Percentiles rank a stretch among this genome's conserved stretches.
phyloP scores from a whole-genome alignment of 495 filamentous ascomycete species.

The Penicillium argentinense region DNA sequence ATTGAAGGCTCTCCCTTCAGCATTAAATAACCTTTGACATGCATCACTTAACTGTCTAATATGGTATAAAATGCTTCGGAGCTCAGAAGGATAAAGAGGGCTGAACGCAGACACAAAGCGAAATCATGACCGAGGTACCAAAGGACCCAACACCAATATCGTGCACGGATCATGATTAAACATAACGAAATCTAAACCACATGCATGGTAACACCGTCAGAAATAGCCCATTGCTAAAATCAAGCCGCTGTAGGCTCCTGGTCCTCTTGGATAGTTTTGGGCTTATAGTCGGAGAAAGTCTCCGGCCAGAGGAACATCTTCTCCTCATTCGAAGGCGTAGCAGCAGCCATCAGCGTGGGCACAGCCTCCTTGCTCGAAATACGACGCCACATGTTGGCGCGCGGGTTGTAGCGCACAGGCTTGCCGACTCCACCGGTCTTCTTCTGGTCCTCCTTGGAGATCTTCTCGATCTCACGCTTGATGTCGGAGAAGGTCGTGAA shows the following conservation, averaged over 20 bases:
- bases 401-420: constrained; percentile 65
- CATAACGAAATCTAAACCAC: constrained; percentile 1
- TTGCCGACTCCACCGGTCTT: constrained; percentile 64
- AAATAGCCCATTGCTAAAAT: not conserved
- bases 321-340: constrained; percentile 57
- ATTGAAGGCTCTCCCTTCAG: no score
- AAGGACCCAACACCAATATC: constrained; percentile 5
- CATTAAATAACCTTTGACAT: no score
- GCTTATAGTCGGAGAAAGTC: constrained; percentile 51
- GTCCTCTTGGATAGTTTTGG: constrained; percentile 23
- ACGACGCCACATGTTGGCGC: constrained; percentile 70
- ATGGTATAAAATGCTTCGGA: no score
- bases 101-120: constrained; percentile 1
- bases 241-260: constrained; percentile 7
- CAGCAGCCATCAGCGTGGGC: constrained; percentile 54
- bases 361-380: constrained; percentile 60
- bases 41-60: no score
- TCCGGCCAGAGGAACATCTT: constrained; percentile 69
- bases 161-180: not conserved
- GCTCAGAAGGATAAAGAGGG: not conserved
- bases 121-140: constrained; percentile 4
- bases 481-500: constrained; percentile 72
- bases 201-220: not conserved
- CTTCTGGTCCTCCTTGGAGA: constrained; percentile 60
- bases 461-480: constrained; percentile 59